phyloP scores from a whole-genome alignment of 345 rosid genomes.

The Citrus sinensis region DNA sequence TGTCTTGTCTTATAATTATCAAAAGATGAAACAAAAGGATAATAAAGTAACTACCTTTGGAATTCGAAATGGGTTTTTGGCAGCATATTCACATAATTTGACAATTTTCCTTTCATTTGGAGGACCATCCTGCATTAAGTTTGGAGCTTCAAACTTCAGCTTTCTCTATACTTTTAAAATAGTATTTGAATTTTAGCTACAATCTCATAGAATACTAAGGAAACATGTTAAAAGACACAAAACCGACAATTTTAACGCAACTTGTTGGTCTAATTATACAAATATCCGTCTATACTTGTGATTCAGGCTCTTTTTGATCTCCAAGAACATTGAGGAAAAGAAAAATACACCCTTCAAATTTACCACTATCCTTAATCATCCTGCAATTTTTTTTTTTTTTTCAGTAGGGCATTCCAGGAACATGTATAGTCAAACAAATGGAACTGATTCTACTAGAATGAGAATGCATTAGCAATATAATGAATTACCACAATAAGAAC shows the following conservation, averaged over 20 bases:
- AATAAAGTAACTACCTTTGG: conserved; percentile 59
- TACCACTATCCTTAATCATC: neutral
- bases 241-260: neutral
- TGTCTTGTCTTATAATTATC: neutral
- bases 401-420: neutral
- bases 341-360: neutral
- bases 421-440: neutral
- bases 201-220: neutral
- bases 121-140: conserved; percentile 53
- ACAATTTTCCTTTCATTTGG: conserved; percentile 80
- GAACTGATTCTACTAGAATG: neutral
- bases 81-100: conserved; percentile 94
- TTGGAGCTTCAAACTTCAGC: neutral
- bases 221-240: neutral
- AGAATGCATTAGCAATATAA: neutral
- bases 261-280: neutral
- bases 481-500: neutral
- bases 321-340: neutral
- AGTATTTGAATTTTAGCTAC: neutral
- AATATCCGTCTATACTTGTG: neutral
- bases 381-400: neutral
- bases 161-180: neutral
- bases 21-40: neutral
- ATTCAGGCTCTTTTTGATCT: neutral
- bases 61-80: conserved; percentile 77